Evolutionary conservation across 345 rosid species (phyloP).

Genomic region (Salix arbutifolia): DNA sequence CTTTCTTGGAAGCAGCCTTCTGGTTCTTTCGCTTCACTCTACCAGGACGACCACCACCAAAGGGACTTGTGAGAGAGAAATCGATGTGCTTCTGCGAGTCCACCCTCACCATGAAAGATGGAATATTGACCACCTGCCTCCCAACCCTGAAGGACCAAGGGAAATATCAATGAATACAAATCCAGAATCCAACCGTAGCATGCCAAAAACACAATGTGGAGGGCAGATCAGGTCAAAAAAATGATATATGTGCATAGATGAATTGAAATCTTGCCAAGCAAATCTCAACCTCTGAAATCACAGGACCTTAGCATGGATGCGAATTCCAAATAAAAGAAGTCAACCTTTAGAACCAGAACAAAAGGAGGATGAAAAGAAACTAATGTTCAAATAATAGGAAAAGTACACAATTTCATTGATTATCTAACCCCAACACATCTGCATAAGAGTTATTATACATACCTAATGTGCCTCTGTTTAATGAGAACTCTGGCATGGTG

Average conservation of each 20-base stretch:
- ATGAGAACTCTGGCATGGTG: conserved; percentile 67
- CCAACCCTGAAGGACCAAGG: conserved; percentile 46
- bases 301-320: not conserved
- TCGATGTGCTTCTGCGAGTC: conserved; percentile 70
- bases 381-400: not conserved
- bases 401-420: not conserved
- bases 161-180: not conserved
- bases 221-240: too few species aligned
- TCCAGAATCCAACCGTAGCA: too few species aligned
- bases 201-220: not conserved
- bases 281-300: not conserved
- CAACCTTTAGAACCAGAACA: not conserved
- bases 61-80: conserved; percentile 63
- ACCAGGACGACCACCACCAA: conserved; percentile 48
- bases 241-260: too few species aligned
- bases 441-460: not conserved
- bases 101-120: conserved; percentile 67
- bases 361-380: not conserved
- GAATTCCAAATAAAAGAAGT: not conserved
- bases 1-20: conserved; percentile 15
- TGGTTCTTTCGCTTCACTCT: conserved; percentile 20
- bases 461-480: conserved; percentile 70
- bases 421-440: not conserved
- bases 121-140: conserved; percentile 66
- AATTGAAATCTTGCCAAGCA: not conserved